A percentile compares a stretch with the other conserved stretches of the same genome.
These are phyloP conservation scores for Henningerozyma blattae DNA, from an alignment of 805 yeast genomes.

Conservation along the genomic window DNA sequence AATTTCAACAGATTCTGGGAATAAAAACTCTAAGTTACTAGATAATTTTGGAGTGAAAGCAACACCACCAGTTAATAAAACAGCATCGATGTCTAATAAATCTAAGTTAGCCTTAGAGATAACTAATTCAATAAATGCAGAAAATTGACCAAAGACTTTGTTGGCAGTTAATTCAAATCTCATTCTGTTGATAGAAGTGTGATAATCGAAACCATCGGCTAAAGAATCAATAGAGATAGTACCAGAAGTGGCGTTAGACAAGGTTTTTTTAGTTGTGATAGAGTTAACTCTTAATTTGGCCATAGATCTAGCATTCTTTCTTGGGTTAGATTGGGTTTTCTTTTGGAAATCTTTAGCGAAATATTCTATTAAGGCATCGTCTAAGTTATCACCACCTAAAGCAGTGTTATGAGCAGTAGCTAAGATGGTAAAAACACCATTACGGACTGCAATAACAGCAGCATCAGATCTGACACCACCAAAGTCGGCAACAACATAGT, in stretches of 20 bases:
- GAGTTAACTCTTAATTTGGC: conserved; percentile 83
- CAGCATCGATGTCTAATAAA: conserved; percentile 78
- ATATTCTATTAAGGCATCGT: conserved; percentile 64
- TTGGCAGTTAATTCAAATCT: conserved; percentile 84
- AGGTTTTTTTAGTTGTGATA: conserved; percentile 76
- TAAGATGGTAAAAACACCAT: conserved; percentile 82
- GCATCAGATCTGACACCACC: conserved; percentile 96
- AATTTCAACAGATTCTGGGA: conserved; percentile 62
- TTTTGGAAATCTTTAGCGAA: conserved; percentile 92
- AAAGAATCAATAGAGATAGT: conserved; percentile 90
- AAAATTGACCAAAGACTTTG: conserved; percentile 62
- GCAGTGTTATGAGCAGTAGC: conserved; percentile 73
- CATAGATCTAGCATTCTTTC: conserved; percentile 66
- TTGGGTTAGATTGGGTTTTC: conserved; percentile 72
- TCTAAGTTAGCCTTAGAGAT: conserved; percentile 79
- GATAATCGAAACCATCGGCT: conserved; percentile 90
- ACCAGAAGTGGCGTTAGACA: conserved; percentile 78
- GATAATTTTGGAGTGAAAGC: conserved; percentile 90
- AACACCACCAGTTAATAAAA: conserved; percentile 85
- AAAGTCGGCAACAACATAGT: conserved; percentile 78
- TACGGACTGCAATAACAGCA: conserved; percentile 85
- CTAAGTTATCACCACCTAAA: conserved; percentile 84
- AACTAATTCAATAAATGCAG: conserved; percentile 60
- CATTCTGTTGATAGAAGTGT: conserved; percentile 84
- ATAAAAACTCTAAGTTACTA: conserved; percentile 53